Evolutionary conservation across 2,329 filamentous ascomycete species (phyloP), one percentile per base, ranked within the genome.

Genomic region (Colletotrichum orchidophilum): DNA sequence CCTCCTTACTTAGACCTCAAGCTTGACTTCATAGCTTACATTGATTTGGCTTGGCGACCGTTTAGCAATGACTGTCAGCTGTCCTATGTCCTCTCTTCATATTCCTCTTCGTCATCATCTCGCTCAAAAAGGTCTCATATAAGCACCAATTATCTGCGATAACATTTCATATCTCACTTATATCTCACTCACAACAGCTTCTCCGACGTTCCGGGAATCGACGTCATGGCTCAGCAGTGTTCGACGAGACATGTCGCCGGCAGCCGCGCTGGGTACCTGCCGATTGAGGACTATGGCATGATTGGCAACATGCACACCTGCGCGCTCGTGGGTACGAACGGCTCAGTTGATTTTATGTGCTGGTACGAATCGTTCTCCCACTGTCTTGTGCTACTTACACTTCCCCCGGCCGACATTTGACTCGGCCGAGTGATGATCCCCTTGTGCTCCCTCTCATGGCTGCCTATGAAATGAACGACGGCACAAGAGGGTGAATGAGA

Each of bases 291-390:
- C 80, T 94, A 94, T 85, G 93, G 93, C 66, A 87, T 95, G 80
- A 93, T 95, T 75, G 93, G 93, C 27, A 94, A 94, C 77, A 94
- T 95, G 92, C 88, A 91, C 76, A 95, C 92, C 1, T 93, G 91
- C 82, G 92, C 92, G 15, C 83, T 94, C n/a, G 87, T 93, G 26
- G 92, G 91, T 74, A 92, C 93, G 77, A 90, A 92, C 76, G 92
- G 92, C 27, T 92, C 91, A 74, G 81, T 95, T 68, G 93, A 94
- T 77, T 94, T 91, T 75, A 93, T 94, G 91, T 94, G 92, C 80
- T 95, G 92, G 90, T 90, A 77, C 80, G 85, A 55, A 31, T 54
- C 21, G 21, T 12, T 2, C 2, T n/a, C 29, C 21, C 42, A 24
- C 12, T 53, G 53, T 53, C 11, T 27, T 18, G 8, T 39, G 8